These are phyloP conservation scores for Colletotrichum incanum DNA, from an alignment of 2,329 filamentous ascomycete genomes.

Conservation along the genomic window DNA sequence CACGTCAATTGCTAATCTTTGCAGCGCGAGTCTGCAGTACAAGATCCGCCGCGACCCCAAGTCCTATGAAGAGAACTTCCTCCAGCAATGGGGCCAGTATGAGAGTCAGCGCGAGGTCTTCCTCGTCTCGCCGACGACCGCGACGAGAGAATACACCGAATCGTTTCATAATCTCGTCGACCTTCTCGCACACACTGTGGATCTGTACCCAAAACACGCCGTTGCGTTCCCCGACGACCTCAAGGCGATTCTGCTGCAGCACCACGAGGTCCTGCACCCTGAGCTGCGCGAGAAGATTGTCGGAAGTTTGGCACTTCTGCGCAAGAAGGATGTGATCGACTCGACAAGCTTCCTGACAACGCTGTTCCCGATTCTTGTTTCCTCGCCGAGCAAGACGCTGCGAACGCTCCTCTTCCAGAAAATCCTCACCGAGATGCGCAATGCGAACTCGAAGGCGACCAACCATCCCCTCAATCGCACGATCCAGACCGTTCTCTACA, in stretches of 20 bases:
- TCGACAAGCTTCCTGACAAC: constrained; percentile 88
- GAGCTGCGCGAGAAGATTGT: constrained; percentile 96
- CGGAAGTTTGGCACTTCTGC: constrained; percentile 86
- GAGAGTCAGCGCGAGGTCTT: constrained; percentile 93
- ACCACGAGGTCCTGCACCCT: constrained; percentile 86
- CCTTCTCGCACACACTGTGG: constrained; percentile 92
- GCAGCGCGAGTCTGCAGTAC: constrained; percentile 87
- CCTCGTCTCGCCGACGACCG: constrained; percentile 83
- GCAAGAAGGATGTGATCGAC: constrained; percentile 93
- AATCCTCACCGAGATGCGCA: constrained; percentile 91
- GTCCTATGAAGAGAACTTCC: constrained; percentile 92
- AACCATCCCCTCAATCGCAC: constrained; percentile 96
- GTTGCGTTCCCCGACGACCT: constrained; percentile 84
- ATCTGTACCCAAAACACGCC: constrained; percentile 90
- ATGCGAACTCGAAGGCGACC: constrained; percentile 87
- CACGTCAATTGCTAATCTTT: constrained; percentile 48
- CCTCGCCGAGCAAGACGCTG: constrained; percentile 92
- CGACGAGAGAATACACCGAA: constrained; percentile 83
- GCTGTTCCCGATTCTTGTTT: constrained; percentile 92
- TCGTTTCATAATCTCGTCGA: constrained; percentile 94
- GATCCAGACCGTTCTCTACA: constrained; percentile 93
- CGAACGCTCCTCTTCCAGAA: constrained; percentile 88
- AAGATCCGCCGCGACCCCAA: constrained; percentile 91
- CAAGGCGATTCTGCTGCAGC: constrained; percentile 83
- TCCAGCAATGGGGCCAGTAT: constrained; percentile 92